Evolutionary conservation across 352 stramenopile species (phyloP), one percentile per base, ranked within the genome.

Genomic region (Pythium myriotylum): DNA sequence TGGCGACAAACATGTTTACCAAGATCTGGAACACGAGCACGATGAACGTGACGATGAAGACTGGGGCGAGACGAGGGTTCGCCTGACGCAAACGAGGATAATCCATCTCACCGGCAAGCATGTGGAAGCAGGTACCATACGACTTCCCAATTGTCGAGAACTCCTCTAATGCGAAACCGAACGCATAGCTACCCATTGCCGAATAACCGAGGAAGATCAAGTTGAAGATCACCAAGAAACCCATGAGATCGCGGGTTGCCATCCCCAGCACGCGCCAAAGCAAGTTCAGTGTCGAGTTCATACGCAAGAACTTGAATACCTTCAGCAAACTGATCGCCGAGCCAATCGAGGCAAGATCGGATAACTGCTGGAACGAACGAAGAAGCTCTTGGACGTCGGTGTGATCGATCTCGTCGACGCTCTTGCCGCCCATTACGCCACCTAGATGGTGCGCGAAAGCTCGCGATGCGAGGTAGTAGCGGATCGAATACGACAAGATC

Each of bases 1-100:
- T 94, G 1, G 87, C 87, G 46, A 95, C 84, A 72, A 95, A 95
- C 87, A 95, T 95, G 58, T 95, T 95, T 16, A 95, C 87, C 29
- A 93, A 57, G 45, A 95, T 92, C 60, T 94, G 85, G 64, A 92
- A 91, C 17, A 94, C 82, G 32, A 94, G 67, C 46, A 95, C 83
- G 41, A 95, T 81, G 55, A 95, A 95, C 17, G 82, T 94, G 27
- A 78, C 81, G 35, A 95, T 89, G 39, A 95, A 95, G 13, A 94
- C 62, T 2, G 84, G 84, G 3, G 87, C 87, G 29, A 95, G 62
- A 0, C 84, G 72, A 39, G 87, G 87, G 47, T 95, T 95, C 14
- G 87, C 87, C 49, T 94, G 82, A 19, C 76, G 81, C 6, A 95
- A 59, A 12, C 83, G 80, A 1, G 67, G 72, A 55, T 94, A 95